Conservation (phyloP, 768 basidiomycete species). For the Saitozyma podzolica region DNA sequence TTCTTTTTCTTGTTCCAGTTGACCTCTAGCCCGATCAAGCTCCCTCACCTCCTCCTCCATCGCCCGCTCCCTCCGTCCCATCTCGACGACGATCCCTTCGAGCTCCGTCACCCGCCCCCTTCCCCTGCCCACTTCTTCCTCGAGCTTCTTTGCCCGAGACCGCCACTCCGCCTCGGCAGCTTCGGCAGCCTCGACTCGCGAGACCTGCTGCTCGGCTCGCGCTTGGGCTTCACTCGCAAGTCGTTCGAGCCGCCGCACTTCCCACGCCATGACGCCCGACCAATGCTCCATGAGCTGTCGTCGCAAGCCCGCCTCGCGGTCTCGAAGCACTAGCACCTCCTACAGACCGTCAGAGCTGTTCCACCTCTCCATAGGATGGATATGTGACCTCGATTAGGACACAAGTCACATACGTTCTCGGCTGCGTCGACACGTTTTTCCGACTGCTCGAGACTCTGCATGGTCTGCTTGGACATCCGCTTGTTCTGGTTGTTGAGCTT, state of each 20-base stretch:
- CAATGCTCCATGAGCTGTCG: slow-evolving; percentile 52
- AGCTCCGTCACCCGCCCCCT: slow-evolving; percentile 27
- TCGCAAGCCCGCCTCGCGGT: slow-evolving; percentile 45
- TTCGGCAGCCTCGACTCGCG: slow-evolving; percentile 19
- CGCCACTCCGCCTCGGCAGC: slow-evolving; percentile 37
- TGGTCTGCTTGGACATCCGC: slow-evolving; percentile 53
- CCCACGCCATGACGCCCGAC: slow-evolving; percentile 53
- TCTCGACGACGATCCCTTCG: slow-evolving; percentile 44
- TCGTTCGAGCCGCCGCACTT: slow-evolving; percentile 48
- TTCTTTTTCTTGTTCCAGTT: slow-evolving; percentile 24
- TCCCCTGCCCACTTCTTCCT: slow-evolving; percentile 21
- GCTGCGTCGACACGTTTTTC: slow-evolving; percentile 52
- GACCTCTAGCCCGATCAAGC: slow-evolving; percentile 22
- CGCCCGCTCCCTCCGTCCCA: slow-evolving; percentile 37
- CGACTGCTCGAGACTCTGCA: slow-evolving; percentile 50
- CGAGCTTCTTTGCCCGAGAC: slow-evolving; percentile 26
- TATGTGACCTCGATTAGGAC: not conserved
- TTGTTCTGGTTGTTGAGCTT: slow-evolving; percentile 52
- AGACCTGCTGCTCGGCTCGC: slow-evolving; percentile 27
- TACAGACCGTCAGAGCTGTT: slow-evolving; percentile 8
- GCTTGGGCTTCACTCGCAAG: slow-evolving; percentile 33
- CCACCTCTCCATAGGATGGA: too few species aligned
- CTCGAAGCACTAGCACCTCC: slow-evolving; percentile 50
- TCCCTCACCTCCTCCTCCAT: slow-evolving; percentile 36
- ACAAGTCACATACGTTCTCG: slow-evolving; percentile 39